Evolutionary conservation across 2,329 filamentous ascomycete species (phyloP), one percentile per base, ranked within the genome.

Genomic region (Lachnellula subtilissima): DNA sequence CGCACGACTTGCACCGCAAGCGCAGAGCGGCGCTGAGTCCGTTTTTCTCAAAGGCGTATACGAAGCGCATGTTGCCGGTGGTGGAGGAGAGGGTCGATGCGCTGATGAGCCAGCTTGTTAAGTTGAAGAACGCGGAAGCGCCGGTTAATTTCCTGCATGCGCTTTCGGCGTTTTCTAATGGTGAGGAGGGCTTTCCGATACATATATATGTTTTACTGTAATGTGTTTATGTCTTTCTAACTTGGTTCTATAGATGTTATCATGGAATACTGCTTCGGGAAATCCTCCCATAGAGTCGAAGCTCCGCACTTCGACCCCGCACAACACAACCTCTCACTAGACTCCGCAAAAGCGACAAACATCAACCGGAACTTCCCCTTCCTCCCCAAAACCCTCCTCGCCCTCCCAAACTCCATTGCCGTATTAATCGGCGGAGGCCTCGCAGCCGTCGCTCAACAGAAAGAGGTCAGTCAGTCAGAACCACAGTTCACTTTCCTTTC

Each of bases 261-360:
- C 25, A 63, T 58, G 23, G 56, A 64, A 36, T 68, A 68, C 56
- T 60, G 57, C 43, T 69, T 66, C 50, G 65, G 53, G 12, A 42
- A 52, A 36, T 54, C 46, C 9, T 35, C 57, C 22, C 37, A 58
- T 37, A 48, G 55, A 12, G 23, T 58, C 39, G 59, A 57, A 17
- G 45, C 52, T 5, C 22, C 36, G 5, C 54, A 55, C 43, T 61
- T 61, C 32, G 53, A 59, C 22, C 56, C 56, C 12, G 51, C 53
- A 5, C 54, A 53, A 37, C 50, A 55, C 22, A 39, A 59, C 23
- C 37, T 43, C 8, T 39, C 43, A 12, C 11, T 55, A n/a, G 46
- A 32, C 9, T 50, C 32, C 22, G 47, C 46, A 22, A 49, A 19
- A 5, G n/a, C 35, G 4, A 51, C 47, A 17, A 40, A 19, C 22